These are phyloP conservation scores for Brassica hybrid DNA, from an alignment of 441 rosid species.

Conservation along the genomic window DNA sequence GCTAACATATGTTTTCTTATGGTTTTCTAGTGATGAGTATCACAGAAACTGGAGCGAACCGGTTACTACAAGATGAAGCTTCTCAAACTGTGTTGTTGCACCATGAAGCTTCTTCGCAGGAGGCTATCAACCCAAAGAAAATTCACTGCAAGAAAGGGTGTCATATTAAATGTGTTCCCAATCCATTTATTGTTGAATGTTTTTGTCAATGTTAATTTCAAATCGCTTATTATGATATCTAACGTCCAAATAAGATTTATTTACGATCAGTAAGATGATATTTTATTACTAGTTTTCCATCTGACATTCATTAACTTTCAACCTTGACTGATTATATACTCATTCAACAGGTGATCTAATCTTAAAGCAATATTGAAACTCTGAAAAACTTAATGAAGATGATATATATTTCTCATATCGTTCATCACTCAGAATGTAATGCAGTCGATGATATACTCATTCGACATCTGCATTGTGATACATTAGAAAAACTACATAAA, in stretches of 20 bases:
- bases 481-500: not conserved
- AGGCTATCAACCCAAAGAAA: not conserved
- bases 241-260: not conserved
- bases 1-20: not conserved
- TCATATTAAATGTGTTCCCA: not conserved
- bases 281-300: not conserved
- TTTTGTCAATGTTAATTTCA: not conserved
- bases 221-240: not conserved
- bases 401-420: no score
- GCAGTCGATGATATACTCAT: no score
- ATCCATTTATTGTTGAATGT: not conserved
- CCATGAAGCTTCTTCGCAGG: conserved; percentile 1
- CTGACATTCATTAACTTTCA: not conserved
- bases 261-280: not conserved
- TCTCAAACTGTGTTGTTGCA: not conserved
- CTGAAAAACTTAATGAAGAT: no score
- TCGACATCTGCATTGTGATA: not conserved
- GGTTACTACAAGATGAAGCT: conserved; percentile 2
- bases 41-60: not conserved
- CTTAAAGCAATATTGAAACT: no score
- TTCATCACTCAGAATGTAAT: no score
- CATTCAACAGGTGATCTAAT: no score
- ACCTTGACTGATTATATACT: not conserved
- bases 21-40: not conserved
- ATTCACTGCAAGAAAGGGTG: not conserved